phyloP scores from a whole-genome alignment of 2,329 filamentous ascomycete species.

The Scedosporium aurantiacum region DNA sequence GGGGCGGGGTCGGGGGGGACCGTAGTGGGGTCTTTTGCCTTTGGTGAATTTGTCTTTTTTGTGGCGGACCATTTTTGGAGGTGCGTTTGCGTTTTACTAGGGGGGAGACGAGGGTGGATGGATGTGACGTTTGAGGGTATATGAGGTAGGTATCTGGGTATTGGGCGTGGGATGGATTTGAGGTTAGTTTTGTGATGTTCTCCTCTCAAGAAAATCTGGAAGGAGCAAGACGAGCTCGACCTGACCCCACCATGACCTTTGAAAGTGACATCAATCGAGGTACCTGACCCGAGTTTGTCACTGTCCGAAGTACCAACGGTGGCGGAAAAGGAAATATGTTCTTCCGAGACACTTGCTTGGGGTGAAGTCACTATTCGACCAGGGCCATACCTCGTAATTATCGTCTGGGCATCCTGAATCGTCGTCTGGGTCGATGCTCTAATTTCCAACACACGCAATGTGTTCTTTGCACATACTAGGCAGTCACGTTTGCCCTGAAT shows the following conservation, averaged over 20 bases:
- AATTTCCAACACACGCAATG: background rate
- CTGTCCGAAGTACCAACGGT: no score
- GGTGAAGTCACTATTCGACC: no score
- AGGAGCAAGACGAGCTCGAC: background rate
- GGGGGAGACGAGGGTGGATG: background rate
- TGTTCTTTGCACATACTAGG: background rate
- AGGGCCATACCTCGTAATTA: no score
- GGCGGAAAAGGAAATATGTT: no score
- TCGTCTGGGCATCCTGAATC: background rate
- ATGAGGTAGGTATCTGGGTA: background rate
- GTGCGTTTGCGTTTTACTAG: background rate
- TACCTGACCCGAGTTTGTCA: no score
- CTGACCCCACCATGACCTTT: background rate
- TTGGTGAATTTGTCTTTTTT: conserved; percentile 85
- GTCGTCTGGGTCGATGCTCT: background rate
- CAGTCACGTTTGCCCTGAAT: background rate
- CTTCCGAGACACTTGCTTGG: no score
- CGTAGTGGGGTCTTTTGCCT: conserved; percentile 58
- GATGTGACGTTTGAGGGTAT: background rate
- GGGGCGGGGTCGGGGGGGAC: conserved; percentile 44
- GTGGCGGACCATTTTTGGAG: conserved; percentile 71
- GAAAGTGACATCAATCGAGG: no score
- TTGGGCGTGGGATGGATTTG: background rate
- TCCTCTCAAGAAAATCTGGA: background rate
- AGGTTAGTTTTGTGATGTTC: background rate